These are phyloP conservation scores for Podosphaera leucotricha DNA, from an alignment of 2,329 filamentous ascomycete species.

Conservation along the genomic window DNA sequence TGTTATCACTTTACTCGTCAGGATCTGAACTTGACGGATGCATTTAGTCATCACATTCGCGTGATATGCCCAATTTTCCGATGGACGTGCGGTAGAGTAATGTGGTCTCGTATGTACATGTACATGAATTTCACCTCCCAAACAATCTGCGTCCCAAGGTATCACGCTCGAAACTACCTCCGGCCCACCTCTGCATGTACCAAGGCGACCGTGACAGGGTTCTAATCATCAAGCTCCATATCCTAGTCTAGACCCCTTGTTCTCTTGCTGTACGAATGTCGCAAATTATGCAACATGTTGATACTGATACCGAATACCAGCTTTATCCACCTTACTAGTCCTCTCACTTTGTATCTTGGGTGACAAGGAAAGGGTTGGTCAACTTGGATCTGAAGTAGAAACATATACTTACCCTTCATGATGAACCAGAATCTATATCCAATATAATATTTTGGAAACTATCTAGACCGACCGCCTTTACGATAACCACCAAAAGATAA, in stretches of 20 bases:
- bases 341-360: slow-evolving; percentile 10
- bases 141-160: neutral
- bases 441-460: slow-evolving; percentile 16
- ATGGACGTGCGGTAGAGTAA: neutral
- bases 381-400: slow-evolving; percentile 3
- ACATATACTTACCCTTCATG: slow-evolving; percentile 7
- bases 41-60: neutral
- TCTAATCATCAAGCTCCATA: neutral
- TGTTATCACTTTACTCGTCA: neutral
- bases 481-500: slow-evolving; percentile 5
- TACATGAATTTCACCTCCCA: neutral
- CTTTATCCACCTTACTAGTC: slow-evolving; percentile 9
- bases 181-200: neutral
- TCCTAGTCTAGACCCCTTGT: neutral
- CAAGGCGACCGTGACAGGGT: neutral
- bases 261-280: slow-evolving; percentile 9
- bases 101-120: neutral
- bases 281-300: slow-evolving; percentile 14
- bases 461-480: slow-evolving; percentile 13
- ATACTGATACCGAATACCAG: slow-evolving; percentile 11
- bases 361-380: slow-evolving; percentile 12
- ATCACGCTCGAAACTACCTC: neutral
- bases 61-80: neutral
- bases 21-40: neutral
- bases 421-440: slow-evolving; percentile 12